Conservation (phyloP, 2,329 filamentous ascomycete species). For the Didymella exigua region DNA sequence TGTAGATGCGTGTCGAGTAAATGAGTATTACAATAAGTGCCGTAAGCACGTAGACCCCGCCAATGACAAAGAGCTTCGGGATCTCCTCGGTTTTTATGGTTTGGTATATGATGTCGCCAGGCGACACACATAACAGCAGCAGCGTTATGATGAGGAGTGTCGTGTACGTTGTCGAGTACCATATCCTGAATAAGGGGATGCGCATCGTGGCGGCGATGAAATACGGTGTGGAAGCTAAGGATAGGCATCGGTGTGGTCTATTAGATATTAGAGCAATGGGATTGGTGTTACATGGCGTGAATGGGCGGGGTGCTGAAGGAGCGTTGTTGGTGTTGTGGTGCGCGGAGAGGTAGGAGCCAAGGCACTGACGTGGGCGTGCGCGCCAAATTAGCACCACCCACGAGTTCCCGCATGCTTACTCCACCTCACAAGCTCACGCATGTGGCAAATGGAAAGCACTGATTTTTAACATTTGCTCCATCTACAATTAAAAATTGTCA, state of each 20-base stretch:
- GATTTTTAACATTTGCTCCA: background rate
- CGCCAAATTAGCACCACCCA: constrained; percentile 22
- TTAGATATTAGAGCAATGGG: constrained; percentile 32
- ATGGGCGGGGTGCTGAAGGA: constrained; percentile 20
- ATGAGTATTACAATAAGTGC: constrained; percentile 73
- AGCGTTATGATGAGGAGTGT: constrained; percentile 75
- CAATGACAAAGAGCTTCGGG: constrained; percentile 84
- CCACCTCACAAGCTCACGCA: background rate
- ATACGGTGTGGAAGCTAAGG: constrained; percentile 6
- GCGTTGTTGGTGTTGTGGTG: constrained; percentile 14
- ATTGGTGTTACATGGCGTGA: constrained; percentile 26
- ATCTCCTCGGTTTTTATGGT: constrained; percentile 68
- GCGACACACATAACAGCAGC: constrained; percentile 77
- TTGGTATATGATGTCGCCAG: constrained; percentile 78
- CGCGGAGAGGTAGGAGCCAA: constrained; percentile 25
- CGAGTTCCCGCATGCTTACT: constrained; percentile 14
- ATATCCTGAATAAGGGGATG: constrained; percentile 72
- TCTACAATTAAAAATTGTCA: background rate
- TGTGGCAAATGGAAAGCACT: background rate
- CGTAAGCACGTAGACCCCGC: constrained; percentile 75
- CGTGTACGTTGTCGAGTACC: constrained; percentile 80
- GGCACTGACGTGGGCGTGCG: constrained; percentile 24
- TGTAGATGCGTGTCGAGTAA: constrained; percentile 84
- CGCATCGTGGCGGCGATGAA: constrained; percentile 40
- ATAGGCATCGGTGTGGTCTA: constrained; percentile 31